Base-by-base conservation (phyloP, 495 filamentous ascomycete genomes). In the Daldinia vernicosa region DNA sequence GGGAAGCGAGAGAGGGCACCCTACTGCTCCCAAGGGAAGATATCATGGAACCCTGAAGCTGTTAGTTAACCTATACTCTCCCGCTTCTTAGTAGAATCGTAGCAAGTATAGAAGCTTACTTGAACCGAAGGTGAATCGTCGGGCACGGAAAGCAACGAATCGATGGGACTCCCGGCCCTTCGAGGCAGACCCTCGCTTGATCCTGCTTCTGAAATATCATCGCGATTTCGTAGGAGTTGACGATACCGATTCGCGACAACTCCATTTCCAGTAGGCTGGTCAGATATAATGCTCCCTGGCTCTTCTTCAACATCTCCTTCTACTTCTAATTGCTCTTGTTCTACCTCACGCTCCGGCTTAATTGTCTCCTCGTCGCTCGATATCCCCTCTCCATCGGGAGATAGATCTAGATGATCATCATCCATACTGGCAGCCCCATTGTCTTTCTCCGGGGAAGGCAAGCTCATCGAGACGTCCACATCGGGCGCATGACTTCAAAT, bases 111-210 rank as follows among this genome's bases (percentile, higher is more conserved):
- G 67, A 35, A 35, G 80, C 84, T 71, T 82, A 97, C 94, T 81
- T 93, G 93, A 56, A 96, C 75, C 14, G 95, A 98, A 15, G 93
- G 94, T 3, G 92, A 90, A 79, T 97, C 94, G 74, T 98, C 95
- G 15, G 94, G 93, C 14, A 88, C 91, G 2, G 92, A 95, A 45
- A 88, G 71, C 8, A 84, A 56, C 12, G 84, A 87, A 63, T 82
- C 83, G 19, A 80, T 76, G 30, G 85, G 85, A 58, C 85, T 87
- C 9, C 73, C 80, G 22, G 74, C 77, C 35, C 78, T 76, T 61
- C 78, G 67, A 17, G 82, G 79, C 5, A 81, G 56, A 27, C 71
- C 79, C 58, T 82, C 81, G 9, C 71, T 70, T 5, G 80, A 83
- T 9, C 84, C 83, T 65, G 84, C 83, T 60, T 84, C 83, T 9